Base-by-base conservation (phyloP, 768 basidiomycete genomes). In the Suillus clintonianus region DNA sequence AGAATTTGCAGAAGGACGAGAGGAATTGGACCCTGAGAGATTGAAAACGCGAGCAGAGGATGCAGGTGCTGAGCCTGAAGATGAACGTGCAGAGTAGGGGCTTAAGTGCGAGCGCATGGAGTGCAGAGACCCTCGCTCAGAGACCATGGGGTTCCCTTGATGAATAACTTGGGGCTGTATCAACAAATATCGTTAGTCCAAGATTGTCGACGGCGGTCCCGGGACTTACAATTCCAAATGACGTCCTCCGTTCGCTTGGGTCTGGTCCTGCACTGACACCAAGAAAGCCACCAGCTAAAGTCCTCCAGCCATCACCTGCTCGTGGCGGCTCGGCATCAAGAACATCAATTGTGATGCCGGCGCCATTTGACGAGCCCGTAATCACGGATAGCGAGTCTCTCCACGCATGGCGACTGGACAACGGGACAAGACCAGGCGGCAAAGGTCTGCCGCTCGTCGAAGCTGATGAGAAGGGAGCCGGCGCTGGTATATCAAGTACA, bases 261-360 rank as follows among this genome's bases (percentile, higher is more conserved):
- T 69, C 71, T 34, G 71, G 59, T 36, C 64, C 68, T 57, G 50
- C 62, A 62, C 70, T 66, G 6, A 64, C 55, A 43, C 61, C 61
- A 13, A 58, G 62, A 22, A 72, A 62, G 22, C 76, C 77, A 41
- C 80, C 70, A 10, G 86, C 78, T 64, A 91, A 77, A 13, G 79
- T 78, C 63, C 85, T 79, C 91, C 91, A 92, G 5, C 83, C 78
- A 61, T 83, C 84, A 22, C 81, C 81, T 30, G 90, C 86, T 61
- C 71, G 71, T 3, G 91, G 90, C 9, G 91, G 90, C 27, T 81
- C 87, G 39, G 90, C 88, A 64, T 92, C 91, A 17, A 90, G 76
- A 6, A 90, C 70, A 69, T 91, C 89, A 22, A 87, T 82, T 4
- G 81, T 75, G 60, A 87, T 27, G 15, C 73, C 68, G 8, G 70